phyloP scores from a whole-genome alignment of 306 rosid species.

The Cicer arietinum region DNA sequence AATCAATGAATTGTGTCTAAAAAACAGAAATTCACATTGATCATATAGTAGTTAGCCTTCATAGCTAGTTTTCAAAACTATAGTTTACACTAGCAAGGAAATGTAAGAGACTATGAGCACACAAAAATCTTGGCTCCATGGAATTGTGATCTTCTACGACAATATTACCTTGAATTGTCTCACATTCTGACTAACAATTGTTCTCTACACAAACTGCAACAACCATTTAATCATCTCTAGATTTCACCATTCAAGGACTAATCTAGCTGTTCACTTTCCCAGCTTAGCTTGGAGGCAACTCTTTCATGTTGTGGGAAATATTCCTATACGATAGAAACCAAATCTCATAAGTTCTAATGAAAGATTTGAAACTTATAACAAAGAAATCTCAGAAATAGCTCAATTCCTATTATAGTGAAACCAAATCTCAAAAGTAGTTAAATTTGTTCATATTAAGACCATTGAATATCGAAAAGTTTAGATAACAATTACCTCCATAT shows the following conservation, averaged over 20 bases:
- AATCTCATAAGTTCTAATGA: not conserved
- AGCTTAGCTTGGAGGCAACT: conserved; percentile 89
- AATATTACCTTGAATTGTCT: conserved; percentile 43
- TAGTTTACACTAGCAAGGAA: conserved; percentile 53
- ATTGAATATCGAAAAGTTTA: not conserved
- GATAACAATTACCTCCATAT: conserved; percentile 68
- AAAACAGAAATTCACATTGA: conserved; percentile 28
- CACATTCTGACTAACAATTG: conserved; percentile 43
- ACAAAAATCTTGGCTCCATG: conserved; percentile 43
- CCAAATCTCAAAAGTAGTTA: too few relatives aligned
- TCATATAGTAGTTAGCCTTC: conserved; percentile 42
- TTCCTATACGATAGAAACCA: conserved; percentile 53
- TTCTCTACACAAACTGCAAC: conserved; percentile 40
- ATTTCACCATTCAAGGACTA: conserved; percentile 57
- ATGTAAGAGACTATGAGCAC: conserved; percentile 18
- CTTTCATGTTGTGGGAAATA: conserved; percentile 86
- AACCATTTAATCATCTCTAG: conserved; percentile 51
- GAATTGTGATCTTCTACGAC: conserved; percentile 56
- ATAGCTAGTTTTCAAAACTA: conserved; percentile 32
- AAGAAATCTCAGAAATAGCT: not conserved
- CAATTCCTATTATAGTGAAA: not conserved
- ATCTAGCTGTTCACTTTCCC: conserved; percentile 75
- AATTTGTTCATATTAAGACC: too few relatives aligned
- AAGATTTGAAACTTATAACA: not conserved
- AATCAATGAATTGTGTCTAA: not conserved